Base-by-base conservation (phyloP, 768 basidiomycete genomes). In the Leccinellum luteum region DNA sequence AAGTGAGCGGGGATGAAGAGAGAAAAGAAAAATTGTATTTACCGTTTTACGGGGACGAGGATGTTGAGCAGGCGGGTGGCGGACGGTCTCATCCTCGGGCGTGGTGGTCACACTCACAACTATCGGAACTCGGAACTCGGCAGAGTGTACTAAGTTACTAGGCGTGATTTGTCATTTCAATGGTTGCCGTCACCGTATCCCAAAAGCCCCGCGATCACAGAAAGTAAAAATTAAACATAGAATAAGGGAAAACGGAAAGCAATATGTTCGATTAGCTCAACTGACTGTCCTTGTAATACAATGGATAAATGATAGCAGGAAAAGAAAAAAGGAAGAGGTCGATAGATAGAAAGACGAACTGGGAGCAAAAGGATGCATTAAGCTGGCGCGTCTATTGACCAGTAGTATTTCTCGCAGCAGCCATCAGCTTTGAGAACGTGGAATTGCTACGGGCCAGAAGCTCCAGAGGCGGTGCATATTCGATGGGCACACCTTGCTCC, bases 21-120 rank as follows among this genome's bases (percentile, higher is more conserved):
- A 19, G 21, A 5, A 34, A 8, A 25, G 45, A 6, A 43, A 19
- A 17, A 1, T 10, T 43, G n/a, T 5, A 35, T 38, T 54, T 66
- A 92, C 85, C 95, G 82, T 78, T 98, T 98, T 50, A 98, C 85
- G 25, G 95, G 95, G 7, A 98, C 94, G 52, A 98, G 86, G 56
- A 98, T 87, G 75, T 95, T 91, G 65, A 98, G 79, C 61, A 91
- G 78, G 49, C 85, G 81, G 17, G 77, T 75, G 38, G 86, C 74
- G 43, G 92, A 84, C 9, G 93, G 87, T 62, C 87, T 81, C 94
- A 94, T 96, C 69, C 66, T 51, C 61, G 25, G 49, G 49, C 27
- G 55, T 62, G 6, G 57, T 67, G 49, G 58, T 54, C 48, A 23
- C 19, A 45, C 3, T 6, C 6, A 28, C 6, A 28, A 45, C 44